Evolutionary conservation across 164 flowering plant species (phyloP), one percentile per base, ranked within the genome.

Genomic region (Umbellularia californica): DNA sequence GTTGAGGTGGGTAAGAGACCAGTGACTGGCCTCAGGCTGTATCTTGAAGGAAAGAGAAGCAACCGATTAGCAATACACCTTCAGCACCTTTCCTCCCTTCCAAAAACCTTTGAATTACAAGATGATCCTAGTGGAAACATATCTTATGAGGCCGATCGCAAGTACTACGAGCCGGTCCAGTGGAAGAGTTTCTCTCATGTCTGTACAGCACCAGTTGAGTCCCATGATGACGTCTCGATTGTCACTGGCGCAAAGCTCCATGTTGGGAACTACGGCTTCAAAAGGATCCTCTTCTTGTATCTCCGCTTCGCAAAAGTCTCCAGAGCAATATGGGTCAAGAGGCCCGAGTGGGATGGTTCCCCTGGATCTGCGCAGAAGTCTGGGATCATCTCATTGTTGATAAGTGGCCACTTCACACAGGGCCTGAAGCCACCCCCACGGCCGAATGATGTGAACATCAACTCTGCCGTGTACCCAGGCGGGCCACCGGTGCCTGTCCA

Each of bases 161-260:
- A 76, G 76, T 95, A 85, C 79, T 93, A 84, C 60, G 98, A 95
- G 78, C 88, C 90, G 68, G 96, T 95, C 72, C 88, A 89, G 41
- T 93, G 97, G 98, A 92, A 90, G 82, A 86, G 85, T 82, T 95
- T 90, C 74, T 95, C 99, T 75, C 98, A 93, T 75, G 89, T 95
- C 12, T 95, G 99, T 84, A 95, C 99, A 28, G 99, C 98, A 22
- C 99, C 99, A 0, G 91, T 95, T 62, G 98, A 95, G 74, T 70
- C 97, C 9, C 90, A 90, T 0, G 96, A 89, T 66, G 96, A 93
- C 52, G 84, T 87, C 15, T 88, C 93, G 13, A 88, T 93, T 30
- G 97, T 95, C 35, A 93, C 97, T 0, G 97, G 99, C 22, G 97
- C 98, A 5, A 90, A 91, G 72, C 84, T 95, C 51, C 86, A 90